Base-by-base conservation (phyloP, 768 basidiomycete species). In the Boletus rex-veris region DNA sequence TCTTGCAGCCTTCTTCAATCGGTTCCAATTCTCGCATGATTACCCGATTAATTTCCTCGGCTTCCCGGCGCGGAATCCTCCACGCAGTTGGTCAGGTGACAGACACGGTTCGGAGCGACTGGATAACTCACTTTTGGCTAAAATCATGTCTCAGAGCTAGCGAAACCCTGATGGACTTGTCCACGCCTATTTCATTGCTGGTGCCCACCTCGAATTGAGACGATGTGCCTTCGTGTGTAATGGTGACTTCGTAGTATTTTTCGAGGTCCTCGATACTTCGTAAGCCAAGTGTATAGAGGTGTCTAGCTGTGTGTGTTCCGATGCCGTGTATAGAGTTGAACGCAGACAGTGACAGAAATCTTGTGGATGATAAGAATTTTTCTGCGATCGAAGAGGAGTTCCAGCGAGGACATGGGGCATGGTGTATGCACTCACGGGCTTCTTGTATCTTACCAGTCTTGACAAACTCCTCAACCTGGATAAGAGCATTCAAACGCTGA, bases 21-120 rank as follows among this genome's bases (percentile, higher is more conserved):
- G 67, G 64, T 12, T 78, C 76, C 28, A 96, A 69, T 61, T 92
- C 84, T n/a, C 68, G 66, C 80, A 84, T 82, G 6, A 96, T 80
- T 10, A 82, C 73, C 1, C 62, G 63, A n/a, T 82, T 79, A 53
- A 96, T 92, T 60, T 86, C 82, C 53, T 91, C 85, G 1, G 90
- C 89, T 66, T 97, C 92, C 0, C 70, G 73, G 7, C 91, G 75
- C 1, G 89, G 76, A 35, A 96, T 93, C 64, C 83, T 86, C 52
- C n/a, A 26, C 14, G 47, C 18, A 1, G 26, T 36, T 28, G 8
- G 42, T 36, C 15, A 36, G 35, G 12, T 36, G 35, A 36, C 1
- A 36, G 3, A 36, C 7, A 28, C 28, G 7, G 28, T 28, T 28
- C 28, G 28, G 33, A 35, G 12, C 12, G 2, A 35, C 28, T 28